These are phyloP conservation scores for Trichoderma sp. DNA, from an alignment of 2,329 filamentous ascomycete genomes.

Conservation along the genomic window DNA sequence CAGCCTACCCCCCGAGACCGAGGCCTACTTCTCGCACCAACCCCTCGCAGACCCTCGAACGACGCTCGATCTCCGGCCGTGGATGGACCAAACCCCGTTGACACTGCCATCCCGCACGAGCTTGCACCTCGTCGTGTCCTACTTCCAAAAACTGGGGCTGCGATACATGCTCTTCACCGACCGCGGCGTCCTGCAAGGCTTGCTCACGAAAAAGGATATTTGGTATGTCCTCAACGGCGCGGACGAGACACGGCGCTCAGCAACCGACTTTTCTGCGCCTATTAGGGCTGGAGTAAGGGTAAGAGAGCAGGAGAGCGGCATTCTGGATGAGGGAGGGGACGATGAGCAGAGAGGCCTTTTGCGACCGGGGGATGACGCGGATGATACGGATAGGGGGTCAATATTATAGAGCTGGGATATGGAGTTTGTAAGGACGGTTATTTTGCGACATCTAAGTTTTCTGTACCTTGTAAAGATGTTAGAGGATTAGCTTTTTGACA, in stretches of 20 bases:
- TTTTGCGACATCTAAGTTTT: not conserved
- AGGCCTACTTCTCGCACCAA: constrained; percentile 83
- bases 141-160: constrained; percentile 93
- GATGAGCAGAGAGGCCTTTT: constrained; percentile 51
- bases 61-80: constrained; percentile 86
- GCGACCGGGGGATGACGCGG: constrained; percentile 42
- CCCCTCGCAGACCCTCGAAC: constrained; percentile 75
- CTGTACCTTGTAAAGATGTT: not conserved
- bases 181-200: constrained; percentile 76
- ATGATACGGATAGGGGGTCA: constrained; percentile 34
- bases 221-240: constrained; percentile 89
- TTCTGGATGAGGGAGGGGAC: constrained; percentile 45
- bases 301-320: constrained; percentile 40
- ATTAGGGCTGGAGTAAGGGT: constrained; percentile 17
- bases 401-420: constrained; percentile 36
- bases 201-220: constrained; percentile 96
- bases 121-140: constrained; percentile 82
- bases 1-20: constrained; percentile 69
- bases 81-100: constrained; percentile 99
- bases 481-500: not conserved
- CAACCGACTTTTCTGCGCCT: constrained; percentile 34
- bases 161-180: constrained; percentile 89
- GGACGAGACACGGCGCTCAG: constrained; percentile 60
- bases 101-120: constrained; percentile 77
- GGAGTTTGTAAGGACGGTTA: not conserved